phyloP scores from a whole-genome alignment of 805 yeast species.

The Wickerhamiella dianesei region DNA sequence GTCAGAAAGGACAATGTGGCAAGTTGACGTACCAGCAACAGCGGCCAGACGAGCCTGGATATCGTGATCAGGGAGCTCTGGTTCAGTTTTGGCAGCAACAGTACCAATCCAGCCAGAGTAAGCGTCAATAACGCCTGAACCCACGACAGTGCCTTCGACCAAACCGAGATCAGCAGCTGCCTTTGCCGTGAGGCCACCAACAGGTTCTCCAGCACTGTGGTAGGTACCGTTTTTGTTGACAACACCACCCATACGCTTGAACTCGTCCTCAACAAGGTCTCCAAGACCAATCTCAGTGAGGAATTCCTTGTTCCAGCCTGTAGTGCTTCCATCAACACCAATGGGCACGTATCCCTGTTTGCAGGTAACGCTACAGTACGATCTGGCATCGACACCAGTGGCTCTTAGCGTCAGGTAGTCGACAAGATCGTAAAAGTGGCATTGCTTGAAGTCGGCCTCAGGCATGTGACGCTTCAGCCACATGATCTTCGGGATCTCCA shows the following conservation, averaged over 20 bases:
- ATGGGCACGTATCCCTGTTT: slow-evolving; percentile 90
- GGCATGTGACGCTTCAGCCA: slow-evolving; percentile 88
- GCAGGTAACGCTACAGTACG: slow-evolving; percentile 83
- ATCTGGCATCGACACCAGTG: slow-evolving; percentile 74
- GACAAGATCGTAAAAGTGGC: slow-evolving; percentile 83
- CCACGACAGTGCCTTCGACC: slow-evolving; percentile 67
- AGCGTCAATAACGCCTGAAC: slow-evolving; percentile 94
- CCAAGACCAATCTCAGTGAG: slow-evolving; percentile 52
- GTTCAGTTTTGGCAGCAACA: slow-evolving; percentile 76
- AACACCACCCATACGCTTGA: slow-evolving; percentile 70
- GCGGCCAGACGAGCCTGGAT: slow-evolving; percentile 87
- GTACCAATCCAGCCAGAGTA: slow-evolving; percentile 99
- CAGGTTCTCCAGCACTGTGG: slow-evolving; percentile 78
- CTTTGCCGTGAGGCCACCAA: slow-evolving; percentile 51
- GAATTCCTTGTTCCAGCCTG: slow-evolving; percentile 86
- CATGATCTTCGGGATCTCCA: slow-evolving; percentile 94
- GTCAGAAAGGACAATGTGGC: slow-evolving; percentile 79
- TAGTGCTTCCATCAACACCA: slow-evolving; percentile 73
- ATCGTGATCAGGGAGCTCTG: slow-evolving; percentile 24
- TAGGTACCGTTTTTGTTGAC: slow-evolving; percentile 59
- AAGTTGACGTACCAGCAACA: slow-evolving; percentile 96
- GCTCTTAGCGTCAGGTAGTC: slow-evolving; percentile 88
- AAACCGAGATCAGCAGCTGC: slow-evolving; percentile 80
- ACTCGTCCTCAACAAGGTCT: slow-evolving; percentile 67
- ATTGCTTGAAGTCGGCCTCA: slow-evolving; percentile 37